Conservation (phyloP, 1,284 basidiomycete species). For the Tilletia horrida region DNA sequence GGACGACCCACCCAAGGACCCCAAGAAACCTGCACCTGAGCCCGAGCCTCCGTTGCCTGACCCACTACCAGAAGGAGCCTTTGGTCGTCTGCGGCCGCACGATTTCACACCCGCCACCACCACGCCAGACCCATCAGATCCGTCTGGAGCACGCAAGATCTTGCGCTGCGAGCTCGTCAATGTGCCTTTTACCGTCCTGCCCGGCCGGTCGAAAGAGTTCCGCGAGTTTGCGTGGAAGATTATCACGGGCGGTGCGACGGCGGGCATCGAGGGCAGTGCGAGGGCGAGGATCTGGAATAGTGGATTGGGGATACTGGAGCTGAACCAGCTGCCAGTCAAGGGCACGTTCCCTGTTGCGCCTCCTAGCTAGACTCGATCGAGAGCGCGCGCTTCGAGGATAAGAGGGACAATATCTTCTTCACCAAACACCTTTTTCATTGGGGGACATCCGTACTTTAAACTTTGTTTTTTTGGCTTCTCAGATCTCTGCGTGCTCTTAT, state of each 20-base stretch:
- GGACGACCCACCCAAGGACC: slow-evolving; percentile 2
- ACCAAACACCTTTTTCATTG: no score
- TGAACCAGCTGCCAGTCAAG: slow-evolving; percentile 43
- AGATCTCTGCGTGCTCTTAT: no score
- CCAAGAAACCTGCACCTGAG: slow-evolving; percentile 13
- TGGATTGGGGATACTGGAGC: slow-evolving; percentile 39
- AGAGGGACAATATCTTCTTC: slow-evolving; percentile 16
- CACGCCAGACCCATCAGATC: slow-evolving; percentile 36
- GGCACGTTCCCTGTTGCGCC: slow-evolving; percentile 41
- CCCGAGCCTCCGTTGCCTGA: slow-evolving; percentile 39
- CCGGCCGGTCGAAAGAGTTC: slow-evolving; percentile 36
- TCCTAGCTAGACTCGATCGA: neutral
- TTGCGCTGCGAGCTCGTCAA: slow-evolving; percentile 41
- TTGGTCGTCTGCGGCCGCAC: slow-evolving; percentile 43
- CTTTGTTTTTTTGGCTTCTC: no score
- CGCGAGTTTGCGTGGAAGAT: slow-evolving; percentile 47
- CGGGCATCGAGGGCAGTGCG: slow-evolving; percentile 43
- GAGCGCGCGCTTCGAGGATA: slow-evolving; percentile 16
- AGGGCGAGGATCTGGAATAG: slow-evolving; percentile 49
- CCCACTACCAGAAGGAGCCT: slow-evolving; percentile 43
- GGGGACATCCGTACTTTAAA: no score
- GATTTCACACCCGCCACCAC: slow-evolving; percentile 43
- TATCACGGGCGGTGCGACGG: slow-evolving; percentile 42
- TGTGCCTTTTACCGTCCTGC: slow-evolving; percentile 45
- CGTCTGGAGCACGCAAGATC: slow-evolving; percentile 36